These are phyloP conservation scores for Podaxis sp. DNA, from an alignment of 768 basidiomycete genomes.

Conservation along the genomic window DNA sequence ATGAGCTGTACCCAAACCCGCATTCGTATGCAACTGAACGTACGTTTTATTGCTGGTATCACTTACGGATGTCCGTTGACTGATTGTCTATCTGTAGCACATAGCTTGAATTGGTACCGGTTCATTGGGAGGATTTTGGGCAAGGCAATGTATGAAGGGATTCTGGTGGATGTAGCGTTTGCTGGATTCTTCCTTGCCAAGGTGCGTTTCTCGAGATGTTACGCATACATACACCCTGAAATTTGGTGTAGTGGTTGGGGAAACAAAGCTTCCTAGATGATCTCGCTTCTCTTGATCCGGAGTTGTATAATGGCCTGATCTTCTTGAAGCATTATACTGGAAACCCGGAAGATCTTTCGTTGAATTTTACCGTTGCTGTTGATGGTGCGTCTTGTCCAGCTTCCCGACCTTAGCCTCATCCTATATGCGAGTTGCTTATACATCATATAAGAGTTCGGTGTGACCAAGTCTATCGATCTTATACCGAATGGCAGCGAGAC, in stretches of 20 bases:
- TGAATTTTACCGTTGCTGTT: conserved; percentile 86
- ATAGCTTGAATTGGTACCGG: conserved; percentile 88
- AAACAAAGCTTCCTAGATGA: conserved; percentile 93
- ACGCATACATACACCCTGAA: background rate
- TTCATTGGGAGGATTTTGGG: conserved; percentile 94
- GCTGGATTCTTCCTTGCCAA: conserved; percentile 94
- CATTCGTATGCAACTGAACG: conserved; percentile 88
- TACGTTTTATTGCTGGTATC: conserved; percentile 33
- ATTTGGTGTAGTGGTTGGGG: conserved; percentile 71
- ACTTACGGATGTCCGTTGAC: background rate
- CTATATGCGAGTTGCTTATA: too few relatives aligned
- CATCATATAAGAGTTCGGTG: conserved; percentile 69
- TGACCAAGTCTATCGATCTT: conserved; percentile 72
- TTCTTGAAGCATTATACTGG: conserved; percentile 91
- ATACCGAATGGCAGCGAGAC: conserved; percentile 80
- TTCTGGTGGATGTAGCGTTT: conserved; percentile 92
- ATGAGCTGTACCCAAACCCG: conserved; percentile 94
- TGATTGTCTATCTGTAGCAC: conserved; percentile 41
- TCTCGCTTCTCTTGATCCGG: conserved; percentile 85
- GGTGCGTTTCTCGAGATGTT: conserved; percentile 33
- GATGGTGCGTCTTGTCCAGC: conserved; percentile 56
- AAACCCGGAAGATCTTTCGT: conserved; percentile 80
- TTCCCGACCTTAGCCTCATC: too few relatives aligned
- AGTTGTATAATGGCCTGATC: conserved; percentile 88
- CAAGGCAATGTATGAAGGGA: conserved; percentile 96